Evolutionary conservation across 2,329 filamentous ascomycete genomes (phyloP), one percentile per base, ranked within the genome.

Genomic region (Blumeria graminis): DNA sequence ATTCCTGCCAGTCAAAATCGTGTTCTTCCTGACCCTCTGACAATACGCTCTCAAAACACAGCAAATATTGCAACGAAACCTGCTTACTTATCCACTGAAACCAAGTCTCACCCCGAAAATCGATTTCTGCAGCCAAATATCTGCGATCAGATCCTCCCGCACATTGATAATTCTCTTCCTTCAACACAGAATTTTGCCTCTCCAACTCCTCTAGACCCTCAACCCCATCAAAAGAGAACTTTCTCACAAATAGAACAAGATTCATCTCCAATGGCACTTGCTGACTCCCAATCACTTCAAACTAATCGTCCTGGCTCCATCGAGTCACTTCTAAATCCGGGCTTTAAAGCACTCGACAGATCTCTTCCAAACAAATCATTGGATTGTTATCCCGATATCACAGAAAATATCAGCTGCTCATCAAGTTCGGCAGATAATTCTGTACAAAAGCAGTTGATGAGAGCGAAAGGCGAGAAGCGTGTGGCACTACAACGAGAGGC

Each of bases 221-320:
- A 28, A 28, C 22, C 22, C 22, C 22, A 9, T 36, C 34, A 16
- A 75, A 86, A 86, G 68, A 75, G 82, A 6, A 83, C 81, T 0
- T 82, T 84, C 61, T 84, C 81, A 0, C 71, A 74, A 0, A 70
- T 74, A 0, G 77, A 81, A 56, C 73, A 72, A 18, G 76, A 79
- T 39, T 64, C 65, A n/a, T 56, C 60, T 7, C 32, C 54, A 1
- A 53, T 58, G 11, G 41, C 59, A 36, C 62, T 64, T n/a, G 45
- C 45, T 34, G 43, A 52, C 35, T 28, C 34, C 11, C 69, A 69
- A 1, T 68, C 71, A 28, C 73, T 78, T 32, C 69, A 69, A 39
- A 69, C 77, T 45, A 75, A 83, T 65, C 78, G 84, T 13, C 69
- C 87, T 3, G 85, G 81, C 16, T 86, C 82, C 3, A 88, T 88